phyloP scores from a whole-genome alignment of 495 filamentous ascomycete species.

The Choiromyces venosus region DNA sequence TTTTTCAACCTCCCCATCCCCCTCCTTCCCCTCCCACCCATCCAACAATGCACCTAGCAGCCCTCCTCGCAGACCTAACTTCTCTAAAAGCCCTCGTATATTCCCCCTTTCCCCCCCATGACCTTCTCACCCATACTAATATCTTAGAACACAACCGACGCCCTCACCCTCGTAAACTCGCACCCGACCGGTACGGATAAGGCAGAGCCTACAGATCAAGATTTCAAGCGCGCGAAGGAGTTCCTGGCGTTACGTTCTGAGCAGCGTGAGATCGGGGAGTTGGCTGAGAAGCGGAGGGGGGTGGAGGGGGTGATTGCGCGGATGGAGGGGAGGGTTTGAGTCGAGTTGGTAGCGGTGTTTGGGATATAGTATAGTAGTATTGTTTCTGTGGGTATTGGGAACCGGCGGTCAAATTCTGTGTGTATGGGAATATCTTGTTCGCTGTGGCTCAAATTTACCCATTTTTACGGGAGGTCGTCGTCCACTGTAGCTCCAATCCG shows the following conservation, averaged over 20 bases:
- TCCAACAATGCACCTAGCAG: slow-evolving; percentile 17
- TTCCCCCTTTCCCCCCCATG: neutral
- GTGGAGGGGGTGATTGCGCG: neutral
- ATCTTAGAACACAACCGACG: slow-evolving; percentile 9
- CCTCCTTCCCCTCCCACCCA: neutral
- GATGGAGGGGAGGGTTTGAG: neutral
- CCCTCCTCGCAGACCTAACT: slow-evolving; percentile 23
- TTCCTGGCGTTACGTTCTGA: slow-evolving; percentile 9
- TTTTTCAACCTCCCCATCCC: too few species aligned
- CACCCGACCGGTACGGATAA: neutral
- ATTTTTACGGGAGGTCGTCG: too few species aligned
- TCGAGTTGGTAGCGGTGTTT: neutral
- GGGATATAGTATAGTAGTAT: neutral
- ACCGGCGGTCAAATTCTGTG: too few species aligned
- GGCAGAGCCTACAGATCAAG: neutral
- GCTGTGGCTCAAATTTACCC: too few species aligned
- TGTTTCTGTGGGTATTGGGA: too few species aligned
- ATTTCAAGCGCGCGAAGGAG: slow-evolving; percentile 12
- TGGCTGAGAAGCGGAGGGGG: slow-evolving; percentile 3
- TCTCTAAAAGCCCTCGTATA: slow-evolving; percentile 17
- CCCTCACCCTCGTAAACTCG: slow-evolving; percentile 14
- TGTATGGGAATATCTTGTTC: too few species aligned
- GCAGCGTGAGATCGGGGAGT: neutral
- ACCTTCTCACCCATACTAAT: neutral
- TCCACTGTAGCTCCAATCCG: too few species aligned